These are phyloP conservation scores for Rhodotorula toruloides DNA, from an alignment of 768 basidiomycete species.

Conservation along the genomic window DNA sequence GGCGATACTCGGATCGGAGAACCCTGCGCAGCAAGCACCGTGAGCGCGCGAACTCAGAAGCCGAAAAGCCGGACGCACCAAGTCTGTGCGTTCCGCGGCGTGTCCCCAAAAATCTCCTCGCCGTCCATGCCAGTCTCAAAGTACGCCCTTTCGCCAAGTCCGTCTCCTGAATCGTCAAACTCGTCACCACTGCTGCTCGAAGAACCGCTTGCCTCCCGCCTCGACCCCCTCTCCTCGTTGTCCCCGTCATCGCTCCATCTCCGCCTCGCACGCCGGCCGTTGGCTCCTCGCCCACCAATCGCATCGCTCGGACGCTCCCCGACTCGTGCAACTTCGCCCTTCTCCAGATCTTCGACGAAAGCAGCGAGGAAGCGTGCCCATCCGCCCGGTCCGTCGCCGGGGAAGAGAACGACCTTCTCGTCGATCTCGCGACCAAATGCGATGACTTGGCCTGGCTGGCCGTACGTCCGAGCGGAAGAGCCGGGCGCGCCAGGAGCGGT, in stretches of 20 bases:
- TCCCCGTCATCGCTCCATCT: not conserved
- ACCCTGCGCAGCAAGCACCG: conserved; percentile 12
- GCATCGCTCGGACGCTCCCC: conserved; percentile 19
- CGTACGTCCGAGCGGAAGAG: conserved; percentile 49
- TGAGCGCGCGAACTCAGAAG: no score
- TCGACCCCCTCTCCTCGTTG: conserved; percentile 63
- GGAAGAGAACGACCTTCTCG: conserved; percentile 90
- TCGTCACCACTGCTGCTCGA: conserved; percentile 21
- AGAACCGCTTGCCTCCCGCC: conserved; percentile 45
- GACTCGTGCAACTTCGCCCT: conserved; percentile 57
- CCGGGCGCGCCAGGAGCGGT: not conserved
- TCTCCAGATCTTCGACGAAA: conserved; percentile 89
- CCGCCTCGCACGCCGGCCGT: not conserved
- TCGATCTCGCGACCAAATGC: conserved; percentile 99
- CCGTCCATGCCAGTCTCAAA: conserved; percentile 74
- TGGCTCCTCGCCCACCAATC: not conserved
- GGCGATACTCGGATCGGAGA: conserved; percentile 21
- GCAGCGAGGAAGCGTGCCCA: conserved; percentile 92
- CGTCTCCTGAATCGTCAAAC: conserved; percentile 69
- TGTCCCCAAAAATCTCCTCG: conserved; percentile 59
- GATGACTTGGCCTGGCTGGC: conserved; percentile 79
- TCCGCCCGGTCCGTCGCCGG: conserved; percentile 79
- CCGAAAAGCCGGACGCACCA: conserved; percentile 13
- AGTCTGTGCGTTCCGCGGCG: conserved; percentile 41
- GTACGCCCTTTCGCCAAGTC: conserved; percentile 77